These are phyloP conservation scores for Nemophila menziesii DNA, from an alignment of 257 asterid species.

Conservation along the genomic window DNA sequence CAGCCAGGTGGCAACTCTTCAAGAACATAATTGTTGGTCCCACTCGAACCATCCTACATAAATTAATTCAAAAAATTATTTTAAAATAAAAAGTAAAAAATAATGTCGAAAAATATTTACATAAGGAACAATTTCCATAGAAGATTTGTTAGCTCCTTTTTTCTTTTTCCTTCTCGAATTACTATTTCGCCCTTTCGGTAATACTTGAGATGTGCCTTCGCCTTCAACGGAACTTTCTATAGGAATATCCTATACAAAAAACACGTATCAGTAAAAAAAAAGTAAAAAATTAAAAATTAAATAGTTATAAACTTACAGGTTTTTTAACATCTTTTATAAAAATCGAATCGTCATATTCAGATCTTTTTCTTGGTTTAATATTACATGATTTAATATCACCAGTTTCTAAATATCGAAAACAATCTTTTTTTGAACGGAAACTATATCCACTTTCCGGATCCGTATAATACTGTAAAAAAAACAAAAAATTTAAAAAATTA, in stretches of 20 bases:
- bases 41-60: slow-evolving; percentile 25
- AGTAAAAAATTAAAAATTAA: not conserved
- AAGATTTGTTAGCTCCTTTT: not conserved
- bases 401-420: slow-evolving; percentile 40
- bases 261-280: not conserved
- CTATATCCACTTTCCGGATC: slow-evolving; percentile 54
- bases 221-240: not conserved
- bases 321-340: not conserved
- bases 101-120: not conserved
- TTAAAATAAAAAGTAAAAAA: not conserved
- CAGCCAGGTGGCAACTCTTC: slow-evolving; percentile 18
- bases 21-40: too few relatives aligned
- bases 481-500: not conserved
- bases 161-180: not conserved
- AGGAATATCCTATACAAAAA: not conserved
- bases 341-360: not conserved
- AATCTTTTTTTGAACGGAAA: slow-evolving; percentile 58
- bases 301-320: too few relatives aligned
- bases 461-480: slow-evolving; percentile 2
- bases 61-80: slow-evolving; percentile 12
- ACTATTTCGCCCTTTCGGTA: not conserved
- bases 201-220: not conserved
- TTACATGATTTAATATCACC: slow-evolving; percentile 38
- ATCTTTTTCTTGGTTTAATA: slow-evolving; percentile 9
- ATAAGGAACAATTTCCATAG: not conserved